Evolutionary conservation across 495 filamentous ascomycete genomes (phyloP).

Genomic region (Trichoderma asperelloides): DNA sequence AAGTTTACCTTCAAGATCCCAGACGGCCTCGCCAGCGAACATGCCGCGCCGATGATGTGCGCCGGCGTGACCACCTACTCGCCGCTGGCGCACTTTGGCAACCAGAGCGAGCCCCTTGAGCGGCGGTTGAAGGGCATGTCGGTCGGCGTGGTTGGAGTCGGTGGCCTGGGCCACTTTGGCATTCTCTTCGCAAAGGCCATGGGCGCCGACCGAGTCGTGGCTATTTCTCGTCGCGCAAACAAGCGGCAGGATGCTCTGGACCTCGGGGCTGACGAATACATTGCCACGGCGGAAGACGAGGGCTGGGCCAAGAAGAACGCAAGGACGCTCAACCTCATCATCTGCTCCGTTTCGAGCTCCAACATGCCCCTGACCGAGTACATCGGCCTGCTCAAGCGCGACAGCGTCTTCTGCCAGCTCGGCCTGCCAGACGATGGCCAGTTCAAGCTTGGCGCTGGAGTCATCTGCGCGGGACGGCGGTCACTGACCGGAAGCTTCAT

Average conservation of each 20-base stretch:
- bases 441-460: constrained; percentile 61
- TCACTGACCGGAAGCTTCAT: constrained; percentile 75
- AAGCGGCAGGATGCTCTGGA: constrained; percentile 60
- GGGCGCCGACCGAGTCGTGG: constrained; percentile 60
- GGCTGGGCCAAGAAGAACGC: constrained; percentile 51
- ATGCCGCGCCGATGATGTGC: constrained; percentile 83
- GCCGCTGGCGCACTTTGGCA: constrained; percentile 59
- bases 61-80: constrained; percentile 76
- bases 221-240: constrained; percentile 56
- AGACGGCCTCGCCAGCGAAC: constrained; percentile 53
- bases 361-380: constrained; percentile 70
- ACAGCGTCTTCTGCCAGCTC: constrained; percentile 72
- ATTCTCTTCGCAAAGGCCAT: constrained; percentile 64
- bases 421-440: constrained; percentile 76
- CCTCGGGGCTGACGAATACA: constrained; percentile 65
- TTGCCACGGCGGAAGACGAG: constrained; percentile 54
- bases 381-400: constrained; percentile 70
- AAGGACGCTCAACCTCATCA: constrained; percentile 49
- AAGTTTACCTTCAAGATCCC: constrained; percentile 66
- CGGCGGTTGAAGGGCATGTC: constrained; percentile 55
- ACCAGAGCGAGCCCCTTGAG: constrained; percentile 49
- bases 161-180: constrained; percentile 69
- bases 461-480: constrained; percentile 59
- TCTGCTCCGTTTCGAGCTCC: constrained; percentile 46
- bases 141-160: constrained; percentile 62